Conservation (phyloP, 148 eudicot genomes). For the Agrostemma githago region DNA sequence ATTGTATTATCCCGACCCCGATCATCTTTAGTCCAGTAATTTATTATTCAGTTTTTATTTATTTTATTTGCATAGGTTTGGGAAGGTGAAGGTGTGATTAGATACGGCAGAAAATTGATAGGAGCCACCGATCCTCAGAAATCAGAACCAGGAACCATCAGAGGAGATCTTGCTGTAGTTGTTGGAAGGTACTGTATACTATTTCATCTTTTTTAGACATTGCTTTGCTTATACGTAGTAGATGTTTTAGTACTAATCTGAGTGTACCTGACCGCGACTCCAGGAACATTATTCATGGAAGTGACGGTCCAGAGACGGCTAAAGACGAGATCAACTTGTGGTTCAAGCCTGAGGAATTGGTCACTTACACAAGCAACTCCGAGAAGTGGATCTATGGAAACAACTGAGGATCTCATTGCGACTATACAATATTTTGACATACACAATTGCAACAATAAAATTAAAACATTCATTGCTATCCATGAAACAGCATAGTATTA, state of each 20-base stretch:
- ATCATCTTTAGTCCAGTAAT: background rate
- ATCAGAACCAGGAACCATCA: conserved; percentile 98
- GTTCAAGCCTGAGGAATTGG: conserved; percentile 96
- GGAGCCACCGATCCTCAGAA: conserved; percentile 98
- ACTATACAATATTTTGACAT: conserved; percentile 3
- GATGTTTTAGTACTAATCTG: background rate
- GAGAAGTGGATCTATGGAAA: conserved; percentile 91
- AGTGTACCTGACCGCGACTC: background rate
- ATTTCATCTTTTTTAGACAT: background rate
- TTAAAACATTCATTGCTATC: conserved; percentile 8
- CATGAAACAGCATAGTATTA: background rate
- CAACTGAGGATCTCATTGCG: conserved; percentile 37
- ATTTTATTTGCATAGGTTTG: conserved; percentile 59
- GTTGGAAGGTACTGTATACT: conserved; percentile 70
- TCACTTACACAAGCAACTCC: conserved; percentile 62
- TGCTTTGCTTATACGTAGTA: too few species aligned
- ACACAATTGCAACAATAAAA: conserved; percentile 25
- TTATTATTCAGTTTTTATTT: conserved; percentile 5
- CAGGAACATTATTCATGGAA: conserved; percentile 94
- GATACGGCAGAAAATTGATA: conserved; percentile 85
- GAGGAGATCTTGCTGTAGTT: conserved; percentile 94
- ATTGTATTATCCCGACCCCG: background rate
- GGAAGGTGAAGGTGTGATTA: conserved; percentile 99
- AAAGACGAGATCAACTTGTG: conserved; percentile 83
- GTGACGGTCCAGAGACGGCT: conserved; percentile 98